Conservation (phyloP, 1,284 basidiomycete species). For the Puccinia novopanici region DNA sequence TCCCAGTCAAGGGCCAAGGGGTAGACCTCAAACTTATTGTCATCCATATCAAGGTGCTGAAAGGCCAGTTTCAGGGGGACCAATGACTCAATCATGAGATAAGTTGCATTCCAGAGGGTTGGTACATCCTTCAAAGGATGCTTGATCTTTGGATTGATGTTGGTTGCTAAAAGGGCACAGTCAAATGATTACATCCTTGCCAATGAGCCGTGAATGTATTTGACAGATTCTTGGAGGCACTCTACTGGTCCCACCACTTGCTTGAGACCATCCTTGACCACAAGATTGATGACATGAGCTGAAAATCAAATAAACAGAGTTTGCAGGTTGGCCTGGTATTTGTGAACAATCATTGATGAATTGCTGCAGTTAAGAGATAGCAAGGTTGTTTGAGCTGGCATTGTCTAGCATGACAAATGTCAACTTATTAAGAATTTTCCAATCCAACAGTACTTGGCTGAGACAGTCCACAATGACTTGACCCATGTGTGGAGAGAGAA, state of each 20-base stretch:
- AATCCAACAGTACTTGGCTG: not conserved
- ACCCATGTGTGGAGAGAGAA: not conserved
- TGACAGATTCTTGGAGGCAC: too few relatives aligned
- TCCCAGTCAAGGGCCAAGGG: too few relatives aligned
- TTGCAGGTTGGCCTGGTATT: not conserved
- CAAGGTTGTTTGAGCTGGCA: slow-evolving; percentile 8
- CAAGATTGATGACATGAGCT: not conserved
- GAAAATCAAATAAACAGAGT: not conserved
- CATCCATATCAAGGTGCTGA: too few relatives aligned
- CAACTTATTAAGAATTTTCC: not conserved
- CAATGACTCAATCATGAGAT: too few relatives aligned
- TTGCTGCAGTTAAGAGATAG: not conserved
- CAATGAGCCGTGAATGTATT: too few relatives aligned
- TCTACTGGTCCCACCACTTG: not conserved
- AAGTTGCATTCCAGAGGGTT: too few relatives aligned
- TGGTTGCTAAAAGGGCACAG: too few relatives aligned
- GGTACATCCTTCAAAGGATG: too few relatives aligned
- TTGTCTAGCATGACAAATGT: not conserved
- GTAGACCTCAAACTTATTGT: not conserved
- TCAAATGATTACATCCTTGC: not conserved
- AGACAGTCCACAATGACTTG: not conserved
- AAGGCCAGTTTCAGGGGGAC: too few relatives aligned
- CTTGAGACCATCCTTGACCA: not conserved
- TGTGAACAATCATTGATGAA: not conserved
- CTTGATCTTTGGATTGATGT: too few relatives aligned